Base-by-base conservation (phyloP, 352 stramenopile genomes). In the Pythium pyrilobum region DNA sequence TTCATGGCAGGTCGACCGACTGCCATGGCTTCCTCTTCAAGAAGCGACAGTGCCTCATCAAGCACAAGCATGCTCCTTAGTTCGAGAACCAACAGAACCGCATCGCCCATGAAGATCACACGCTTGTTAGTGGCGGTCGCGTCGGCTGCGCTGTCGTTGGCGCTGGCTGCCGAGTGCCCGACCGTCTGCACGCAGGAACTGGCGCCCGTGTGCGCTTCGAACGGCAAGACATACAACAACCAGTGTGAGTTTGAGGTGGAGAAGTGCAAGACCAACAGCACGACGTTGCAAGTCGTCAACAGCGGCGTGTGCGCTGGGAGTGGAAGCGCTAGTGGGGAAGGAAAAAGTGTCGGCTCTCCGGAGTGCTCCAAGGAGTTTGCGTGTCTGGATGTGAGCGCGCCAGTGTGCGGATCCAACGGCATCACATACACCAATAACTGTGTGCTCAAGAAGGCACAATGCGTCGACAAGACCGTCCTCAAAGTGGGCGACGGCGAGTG, bases 401-500 rank as follows among this genome's bases (percentile, higher is more conserved):
- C 74, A 5, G 69, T 88, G 10, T 88, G 77, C 42, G 74, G 56
- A 16, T 83, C 77, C 10, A 64, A 86, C 49, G 70, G 72, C 25
- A 25, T 65, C 18, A 86, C 77, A 6, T 88, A 85, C 63, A 28
- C 31, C 31, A 85, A 81, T 59, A 60, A 66, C 47, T 86, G 77
- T 53, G 37, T 58, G 27, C 73, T 88, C 29, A 64, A 75, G n/a
- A 56, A 40, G 27, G 65, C 61, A 4, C 64, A 72, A 41, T 88
- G 77, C 55, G 12, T 43, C 12, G 16, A 61, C 56, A 56, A 56
- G 45, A 32, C 45, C 12, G 37, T 79, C 9, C 20, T 43, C 12
- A 71, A 73, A 31, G 52, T 54, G 12, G 56, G 48, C 2, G 40
- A 59, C 3, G 62, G 71, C 12, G 48, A 40, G 27, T 81, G 74